Evolutionary conservation across 2,329 filamentous ascomycete genomes (phyloP).

Genomic region (Cladophialophora immunda): DNA sequence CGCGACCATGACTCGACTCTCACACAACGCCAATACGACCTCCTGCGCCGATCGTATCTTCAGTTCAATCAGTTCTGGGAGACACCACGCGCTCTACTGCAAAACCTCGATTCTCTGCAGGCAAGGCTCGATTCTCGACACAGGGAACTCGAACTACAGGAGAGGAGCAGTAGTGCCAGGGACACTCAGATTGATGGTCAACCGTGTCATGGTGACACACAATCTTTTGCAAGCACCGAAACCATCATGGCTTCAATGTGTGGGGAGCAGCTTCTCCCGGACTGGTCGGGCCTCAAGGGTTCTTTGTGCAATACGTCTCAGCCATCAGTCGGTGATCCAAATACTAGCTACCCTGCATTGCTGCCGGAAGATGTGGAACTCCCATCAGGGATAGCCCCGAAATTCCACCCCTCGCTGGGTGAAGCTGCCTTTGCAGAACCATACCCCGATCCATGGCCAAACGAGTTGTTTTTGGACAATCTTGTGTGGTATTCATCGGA

Average conservation of each 20-base stretch:
- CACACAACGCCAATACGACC: constrained; percentile 38
- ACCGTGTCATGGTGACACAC: neutral
- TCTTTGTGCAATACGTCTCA: constrained; percentile 4
- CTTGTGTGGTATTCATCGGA: constrained; percentile 24
- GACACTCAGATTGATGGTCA: neutral
- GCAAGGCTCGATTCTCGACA: constrained; percentile 14
- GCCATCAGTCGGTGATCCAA: constrained; percentile 3
- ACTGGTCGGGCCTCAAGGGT: neutral
- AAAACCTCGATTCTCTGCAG: constrained; percentile 44
- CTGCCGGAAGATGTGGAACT: constrained; percentile 7
- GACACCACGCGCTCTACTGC: constrained; percentile 42
- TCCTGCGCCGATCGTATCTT: constrained; percentile 41
- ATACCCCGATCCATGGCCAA: neutral
- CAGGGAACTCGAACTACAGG: constrained; percentile 13
- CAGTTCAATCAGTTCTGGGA: constrained; percentile 43
- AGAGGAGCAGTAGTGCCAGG: constrained; percentile 2
- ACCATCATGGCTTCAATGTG: neutral
- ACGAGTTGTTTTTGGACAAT: constrained; percentile 22
- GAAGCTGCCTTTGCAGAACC: constrained; percentile 1
- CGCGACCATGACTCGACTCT: constrained; percentile 2
- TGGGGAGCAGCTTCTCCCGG: neutral
- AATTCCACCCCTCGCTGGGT: neutral
- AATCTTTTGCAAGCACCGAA: constrained; percentile 1
- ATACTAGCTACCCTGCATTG: constrained; percentile 1
- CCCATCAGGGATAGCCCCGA: neutral